A percentile compares a stretch with the other conserved stretches of the same genome.
phyloP scores from a whole-genome alignment of 805 yeast species.

The Yarrowia sp. region DNA sequence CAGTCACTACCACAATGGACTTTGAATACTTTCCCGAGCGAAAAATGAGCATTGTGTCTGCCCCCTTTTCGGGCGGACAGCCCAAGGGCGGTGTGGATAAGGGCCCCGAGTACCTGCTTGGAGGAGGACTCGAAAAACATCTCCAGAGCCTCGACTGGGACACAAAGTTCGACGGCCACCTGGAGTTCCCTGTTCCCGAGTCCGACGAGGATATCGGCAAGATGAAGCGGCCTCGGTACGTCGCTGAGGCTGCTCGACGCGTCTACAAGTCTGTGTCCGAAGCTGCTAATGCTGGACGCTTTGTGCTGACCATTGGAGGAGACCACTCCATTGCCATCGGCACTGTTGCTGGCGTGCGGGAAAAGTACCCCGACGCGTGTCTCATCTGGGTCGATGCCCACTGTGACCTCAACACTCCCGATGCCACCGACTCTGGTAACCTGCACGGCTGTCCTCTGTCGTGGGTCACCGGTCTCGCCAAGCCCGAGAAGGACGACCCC shows the following conservation, averaged over 20 bases:
- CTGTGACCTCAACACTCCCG: slow-evolving; percentile 91
- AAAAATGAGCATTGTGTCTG: slow-evolving; percentile 67
- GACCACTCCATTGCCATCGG: slow-evolving; percentile 97
- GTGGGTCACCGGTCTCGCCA: slow-evolving; percentile 71
- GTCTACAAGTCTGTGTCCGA: slow-evolving; percentile 59
- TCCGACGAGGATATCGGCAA: slow-evolving; percentile 54
- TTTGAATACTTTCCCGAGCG: slow-evolving; percentile 51
- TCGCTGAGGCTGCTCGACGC: slow-evolving; percentile 63
- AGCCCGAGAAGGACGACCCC: slow-evolving; percentile 50
- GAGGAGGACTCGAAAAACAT: slow-evolving; percentile 65
- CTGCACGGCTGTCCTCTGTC: slow-evolving; percentile 96
- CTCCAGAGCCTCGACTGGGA: slow-evolving; percentile 72
- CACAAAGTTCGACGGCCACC: slow-evolving; percentile 42
- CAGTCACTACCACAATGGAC: neutral
- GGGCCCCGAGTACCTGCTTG: slow-evolving; percentile 80
- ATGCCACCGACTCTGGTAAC: slow-evolving; percentile 80
- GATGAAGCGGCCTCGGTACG: slow-evolving; percentile 72
- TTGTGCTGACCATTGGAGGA: slow-evolving; percentile 90
- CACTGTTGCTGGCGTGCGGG: slow-evolving; percentile 79
- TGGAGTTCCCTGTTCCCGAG: slow-evolving; percentile 37
- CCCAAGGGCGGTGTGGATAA: slow-evolving; percentile 89
- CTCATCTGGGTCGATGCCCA: slow-evolving; percentile 97
- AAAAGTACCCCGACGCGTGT: slow-evolving; percentile 80
- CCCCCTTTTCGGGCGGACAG: slow-evolving; percentile 97
- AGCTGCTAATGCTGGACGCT: slow-evolving; percentile 48